Conservation (phyloP, 306 rosid species). For the Lotus japonicus region DNA sequence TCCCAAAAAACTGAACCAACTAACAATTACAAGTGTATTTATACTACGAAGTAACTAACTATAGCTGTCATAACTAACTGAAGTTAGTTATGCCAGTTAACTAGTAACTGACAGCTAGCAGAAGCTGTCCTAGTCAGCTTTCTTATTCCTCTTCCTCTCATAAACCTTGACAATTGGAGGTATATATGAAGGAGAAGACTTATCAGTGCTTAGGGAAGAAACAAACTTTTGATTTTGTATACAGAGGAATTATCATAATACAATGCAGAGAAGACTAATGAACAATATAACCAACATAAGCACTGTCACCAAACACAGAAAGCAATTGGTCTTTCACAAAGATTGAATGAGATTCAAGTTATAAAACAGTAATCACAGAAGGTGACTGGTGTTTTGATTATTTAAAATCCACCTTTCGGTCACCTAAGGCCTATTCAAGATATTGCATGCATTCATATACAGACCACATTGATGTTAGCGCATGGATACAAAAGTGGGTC, state of each 20-base stretch:
- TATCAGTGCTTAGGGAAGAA: background rate
- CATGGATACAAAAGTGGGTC: background rate
- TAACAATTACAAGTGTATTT: too few relatives aligned
- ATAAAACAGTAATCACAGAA: background rate
- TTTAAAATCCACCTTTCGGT: background rate
- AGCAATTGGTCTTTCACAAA: background rate
- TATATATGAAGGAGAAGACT: too few relatives aligned
- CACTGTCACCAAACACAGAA: background rate
- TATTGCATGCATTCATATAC: background rate
- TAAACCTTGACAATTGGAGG: too few relatives aligned
- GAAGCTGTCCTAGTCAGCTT: too few relatives aligned
- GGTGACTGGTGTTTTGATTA: background rate
- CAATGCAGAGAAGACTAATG: background rate
- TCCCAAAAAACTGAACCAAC: too few relatives aligned
- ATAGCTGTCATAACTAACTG: too few relatives aligned
- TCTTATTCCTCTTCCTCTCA: too few relatives aligned
- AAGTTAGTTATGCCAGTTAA: too few relatives aligned
- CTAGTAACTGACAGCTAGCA: too few relatives aligned
- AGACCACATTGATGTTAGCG: background rate
- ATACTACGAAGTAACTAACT: too few relatives aligned
- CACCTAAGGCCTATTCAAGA: background rate
- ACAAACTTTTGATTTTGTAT: background rate
- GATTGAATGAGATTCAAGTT: background rate
- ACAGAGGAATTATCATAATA: background rate
- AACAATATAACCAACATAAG: background rate